These are phyloP conservation scores for Tuber melanosporum DNA, from an alignment of 495 filamentous ascomycete genomes.

Conservation along the genomic window DNA sequence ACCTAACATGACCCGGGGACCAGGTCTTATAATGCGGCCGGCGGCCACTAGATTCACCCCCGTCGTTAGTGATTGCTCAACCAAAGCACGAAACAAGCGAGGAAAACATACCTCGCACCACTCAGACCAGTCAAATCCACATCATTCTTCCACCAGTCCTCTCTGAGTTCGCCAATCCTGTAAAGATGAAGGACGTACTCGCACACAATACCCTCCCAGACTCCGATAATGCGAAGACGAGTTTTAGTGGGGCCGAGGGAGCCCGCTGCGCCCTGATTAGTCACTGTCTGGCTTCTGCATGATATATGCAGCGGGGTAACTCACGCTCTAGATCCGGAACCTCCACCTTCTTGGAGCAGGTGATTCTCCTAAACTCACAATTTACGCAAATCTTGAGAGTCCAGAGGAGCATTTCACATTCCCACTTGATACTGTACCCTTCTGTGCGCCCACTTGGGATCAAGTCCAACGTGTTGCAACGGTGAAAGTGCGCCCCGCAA, in stretches of 20 bases:
- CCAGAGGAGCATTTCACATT: not conserved
- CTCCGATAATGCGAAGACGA: not conserved
- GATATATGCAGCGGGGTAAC: not conserved
- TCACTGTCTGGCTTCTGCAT: not conserved
- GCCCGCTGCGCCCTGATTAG: not conserved
- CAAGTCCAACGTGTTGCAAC: not conserved
- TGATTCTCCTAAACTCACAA: not conserved
- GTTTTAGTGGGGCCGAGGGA: not conserved
- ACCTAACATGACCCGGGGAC: not conserved
- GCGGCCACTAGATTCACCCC: not conserved
- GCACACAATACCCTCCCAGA: not conserved
- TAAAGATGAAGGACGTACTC: not conserved
- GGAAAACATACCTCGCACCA: not conserved
- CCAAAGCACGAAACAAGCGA: not conserved
- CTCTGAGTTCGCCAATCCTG: not conserved
- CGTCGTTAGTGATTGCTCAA: not conserved
- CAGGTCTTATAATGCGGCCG: not conserved
- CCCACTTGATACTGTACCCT: not conserved
- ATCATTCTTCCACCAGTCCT: not conserved
- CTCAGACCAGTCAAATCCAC: not conserved
- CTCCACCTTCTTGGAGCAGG: not conserved
- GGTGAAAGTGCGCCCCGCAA: not conserved
- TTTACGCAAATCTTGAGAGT: not conserved
- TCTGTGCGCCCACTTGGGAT: not conserved
- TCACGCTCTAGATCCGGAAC: not conserved